Evolutionary conservation across 2,329 filamentous ascomycete genomes (phyloP).

Genomic region (Biscogniauxia mediterranea): DNA sequence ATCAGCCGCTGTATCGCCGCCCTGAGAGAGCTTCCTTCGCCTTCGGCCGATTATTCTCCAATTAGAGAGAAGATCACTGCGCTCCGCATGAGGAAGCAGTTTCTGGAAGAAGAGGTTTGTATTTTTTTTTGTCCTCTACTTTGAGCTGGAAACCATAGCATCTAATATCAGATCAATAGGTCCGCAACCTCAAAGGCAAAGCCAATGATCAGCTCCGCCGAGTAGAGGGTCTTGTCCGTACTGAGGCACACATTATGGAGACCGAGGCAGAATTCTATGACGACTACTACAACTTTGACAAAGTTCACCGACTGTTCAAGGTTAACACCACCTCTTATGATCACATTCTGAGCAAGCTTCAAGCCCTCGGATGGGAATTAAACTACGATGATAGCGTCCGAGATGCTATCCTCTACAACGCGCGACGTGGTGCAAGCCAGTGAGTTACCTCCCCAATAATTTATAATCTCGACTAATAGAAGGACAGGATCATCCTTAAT

Average conservation of each 20-base stretch:
- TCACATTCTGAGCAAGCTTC: slow-evolving; percentile 24
- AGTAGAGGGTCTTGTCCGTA: slow-evolving; percentile 1
- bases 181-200: slow-evolving; percentile 9
- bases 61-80: slow-evolving; percentile 10
- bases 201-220: not conserved
- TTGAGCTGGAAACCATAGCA: not conserved
- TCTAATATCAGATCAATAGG: slow-evolving; percentile 10
- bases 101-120: slow-evolving; percentile 13
- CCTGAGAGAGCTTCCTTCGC: not conserved
- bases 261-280: not conserved
- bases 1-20: not conserved
- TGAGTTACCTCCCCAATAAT: slow-evolving; percentile 6
- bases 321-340: slow-evolving; percentile 19
- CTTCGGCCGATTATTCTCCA: not conserved
- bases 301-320: slow-evolving; percentile 9
- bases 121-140: not conserved
- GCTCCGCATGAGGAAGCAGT: slow-evolving; percentile 8
- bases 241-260: not conserved
- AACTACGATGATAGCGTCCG: slow-evolving; percentile 12
- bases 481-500: slow-evolving; percentile 21
- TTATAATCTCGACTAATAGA: not conserved
- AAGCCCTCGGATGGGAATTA: slow-evolving; percentile 24
- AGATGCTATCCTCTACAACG: slow-evolving; percentile 19
- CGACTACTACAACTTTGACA: slow-evolving; percentile 1
- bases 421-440: slow-evolving; percentile 29